Evolutionary conservation across 106 monocot genomes (phyloP).

Genomic region (Apostasia shenzhenica): DNA sequence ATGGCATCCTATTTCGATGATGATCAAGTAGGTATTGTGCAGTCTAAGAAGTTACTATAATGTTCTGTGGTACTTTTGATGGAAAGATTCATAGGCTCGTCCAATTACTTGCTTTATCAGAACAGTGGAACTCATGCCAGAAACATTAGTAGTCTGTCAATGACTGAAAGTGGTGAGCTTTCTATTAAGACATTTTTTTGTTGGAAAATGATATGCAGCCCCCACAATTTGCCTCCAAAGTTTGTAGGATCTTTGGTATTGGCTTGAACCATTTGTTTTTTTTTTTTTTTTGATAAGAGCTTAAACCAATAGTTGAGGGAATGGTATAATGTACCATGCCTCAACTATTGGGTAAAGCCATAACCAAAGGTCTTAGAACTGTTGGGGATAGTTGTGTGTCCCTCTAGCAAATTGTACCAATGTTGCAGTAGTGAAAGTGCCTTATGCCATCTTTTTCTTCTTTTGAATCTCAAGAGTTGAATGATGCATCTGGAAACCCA

Average conservation of each 20-base stretch:
- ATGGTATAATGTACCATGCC: no score
- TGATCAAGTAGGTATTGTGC: slow-evolving; percentile 21
- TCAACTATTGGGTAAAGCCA: no score
- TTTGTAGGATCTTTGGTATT: no score
- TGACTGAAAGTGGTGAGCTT: slow-evolving; percentile 60
- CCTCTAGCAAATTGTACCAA: no score
- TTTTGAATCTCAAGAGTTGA: slow-evolving; percentile 40
- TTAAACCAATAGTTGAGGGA: no score
- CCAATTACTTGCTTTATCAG: slow-evolving; percentile 24
- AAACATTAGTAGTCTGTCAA: slow-evolving; percentile 64
- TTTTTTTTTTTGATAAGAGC: background rate
- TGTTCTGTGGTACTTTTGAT: background rate
- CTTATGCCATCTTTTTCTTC: background rate
- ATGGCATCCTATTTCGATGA: slow-evolving; percentile 28
- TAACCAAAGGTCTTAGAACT: background rate
- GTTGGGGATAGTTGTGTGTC: background rate
- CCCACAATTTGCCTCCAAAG: no score
- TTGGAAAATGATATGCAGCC: no score
- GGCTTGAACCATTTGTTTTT: background rate
- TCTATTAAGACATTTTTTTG: background rate
- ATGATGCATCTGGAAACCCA: slow-evolving; percentile 66
- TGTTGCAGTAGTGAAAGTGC: background rate
- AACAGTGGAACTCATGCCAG: slow-evolving; percentile 55
- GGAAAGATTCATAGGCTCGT: background rate
- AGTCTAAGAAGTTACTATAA: background rate